Conservation (phyloP, 768 basidiomycete species). For the Tylopilus balloui region DNA sequence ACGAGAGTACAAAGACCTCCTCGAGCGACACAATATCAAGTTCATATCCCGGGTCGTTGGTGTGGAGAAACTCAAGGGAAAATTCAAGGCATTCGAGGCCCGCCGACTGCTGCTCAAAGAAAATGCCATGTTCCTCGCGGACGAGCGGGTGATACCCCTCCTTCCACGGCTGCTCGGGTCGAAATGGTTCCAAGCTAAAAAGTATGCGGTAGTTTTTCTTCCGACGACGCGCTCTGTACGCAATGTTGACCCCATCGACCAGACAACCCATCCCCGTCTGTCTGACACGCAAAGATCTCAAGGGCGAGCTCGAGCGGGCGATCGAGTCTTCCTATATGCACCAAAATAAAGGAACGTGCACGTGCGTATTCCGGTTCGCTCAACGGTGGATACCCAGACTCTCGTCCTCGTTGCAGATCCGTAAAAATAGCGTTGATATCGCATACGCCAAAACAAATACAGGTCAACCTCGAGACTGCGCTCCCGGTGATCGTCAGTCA, state of each 20-base stretch:
- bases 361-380: conserved; percentile 47
- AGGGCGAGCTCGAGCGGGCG: conserved; percentile 87
- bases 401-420: conserved; percentile 45
- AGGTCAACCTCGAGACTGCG: conserved; percentile 73
- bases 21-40: conserved; percentile 71
- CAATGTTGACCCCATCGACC: background rate
- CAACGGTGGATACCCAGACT: background rate
- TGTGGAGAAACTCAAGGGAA: conserved; percentile 87
- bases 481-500: conserved; percentile 68
- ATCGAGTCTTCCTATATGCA: conserved; percentile 95
- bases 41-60: conserved; percentile 93
- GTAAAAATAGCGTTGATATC: conserved; percentile 77
- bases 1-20: conserved; percentile 90
- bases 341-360: conserved; percentile 89
- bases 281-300: conserved; percentile 82
- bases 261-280: conserved; percentile 97
- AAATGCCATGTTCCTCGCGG: conserved; percentile 89
- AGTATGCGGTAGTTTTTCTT: conserved; percentile 47
- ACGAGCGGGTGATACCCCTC: conserved; percentile 83
- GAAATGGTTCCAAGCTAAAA: conserved; percentile 93
- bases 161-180: conserved; percentile 84
- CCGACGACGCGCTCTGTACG: background rate
- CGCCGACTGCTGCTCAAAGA: conserved; percentile 81
- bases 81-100: conserved; percentile 82
- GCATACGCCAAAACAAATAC: conserved; percentile 67